A percentile compares a stretch with the other conserved stretches of the same genome.
Conservation (phyloP, 805 yeast species). For the Candida sphagnicola region DNA sequence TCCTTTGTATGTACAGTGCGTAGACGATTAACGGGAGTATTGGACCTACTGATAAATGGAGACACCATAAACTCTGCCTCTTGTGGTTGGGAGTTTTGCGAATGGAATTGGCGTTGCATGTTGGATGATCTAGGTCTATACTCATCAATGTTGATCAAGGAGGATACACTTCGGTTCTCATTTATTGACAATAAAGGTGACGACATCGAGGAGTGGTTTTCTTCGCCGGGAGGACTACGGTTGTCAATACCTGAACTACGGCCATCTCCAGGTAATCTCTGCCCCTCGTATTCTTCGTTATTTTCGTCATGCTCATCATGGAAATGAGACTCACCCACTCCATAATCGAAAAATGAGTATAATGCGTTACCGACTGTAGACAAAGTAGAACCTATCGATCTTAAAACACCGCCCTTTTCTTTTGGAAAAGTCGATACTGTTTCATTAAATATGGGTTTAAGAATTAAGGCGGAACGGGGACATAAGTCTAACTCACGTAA, state of each 20-base stretch:
- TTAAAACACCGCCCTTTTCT: slow-evolving; percentile 5
- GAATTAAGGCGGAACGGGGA: slow-evolving; percentile 70
- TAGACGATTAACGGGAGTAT: slow-evolving; percentile 15
- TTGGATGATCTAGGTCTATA: neutral
- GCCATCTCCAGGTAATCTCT: neutral
- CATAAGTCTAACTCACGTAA: slow-evolving; percentile 54
- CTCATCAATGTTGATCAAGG: slow-evolving; percentile 1
- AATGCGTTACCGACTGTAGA: slow-evolving; percentile 24
- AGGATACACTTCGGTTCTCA: neutral
- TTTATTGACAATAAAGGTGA: neutral
- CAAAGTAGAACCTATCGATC: slow-evolving; percentile 7
- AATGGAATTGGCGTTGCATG: neutral
- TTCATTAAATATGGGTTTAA: slow-evolving; percentile 54
- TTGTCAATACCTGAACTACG: slow-evolving; percentile 3
- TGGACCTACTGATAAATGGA: slow-evolving; percentile 9
- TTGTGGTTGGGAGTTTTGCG: neutral
- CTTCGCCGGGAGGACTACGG: neutral
- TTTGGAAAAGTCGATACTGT: slow-evolving; percentile 9
- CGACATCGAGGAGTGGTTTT: slow-evolving; percentile 7
- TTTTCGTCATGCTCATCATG: slow-evolving; percentile 5
- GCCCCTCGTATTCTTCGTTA: neutral
- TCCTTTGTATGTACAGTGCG: slow-evolving; percentile 15
- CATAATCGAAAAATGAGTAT: slow-evolving; percentile 40
- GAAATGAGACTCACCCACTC: slow-evolving; percentile 20
- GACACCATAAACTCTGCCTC: slow-evolving; percentile 4